Conservation (phyloP, 1,284 basidiomycete genomes). For the Golubevia pallescens region DNA sequence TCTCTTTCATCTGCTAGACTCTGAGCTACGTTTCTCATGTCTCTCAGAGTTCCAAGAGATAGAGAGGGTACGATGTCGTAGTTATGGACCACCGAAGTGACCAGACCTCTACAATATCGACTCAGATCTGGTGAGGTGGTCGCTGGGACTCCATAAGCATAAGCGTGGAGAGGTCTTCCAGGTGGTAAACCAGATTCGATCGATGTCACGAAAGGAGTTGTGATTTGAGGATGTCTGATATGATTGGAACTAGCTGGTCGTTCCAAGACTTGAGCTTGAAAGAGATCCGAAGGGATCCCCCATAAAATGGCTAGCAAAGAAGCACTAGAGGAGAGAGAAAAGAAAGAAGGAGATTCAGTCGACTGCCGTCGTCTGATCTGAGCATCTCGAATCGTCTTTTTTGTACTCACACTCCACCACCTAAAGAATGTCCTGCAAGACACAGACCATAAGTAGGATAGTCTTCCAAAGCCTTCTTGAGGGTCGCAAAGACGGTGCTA, state of each 20-base stretch:
- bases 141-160: constrained; percentile 63
- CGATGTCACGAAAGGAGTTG: constrained; percentile 45
- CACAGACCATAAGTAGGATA: constrained; percentile 44
- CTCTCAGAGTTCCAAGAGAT: constrained; percentile 67
- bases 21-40: constrained; percentile 67
- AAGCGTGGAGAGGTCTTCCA: constrained; percentile 67
- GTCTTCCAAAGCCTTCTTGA: constrained; percentile 24
- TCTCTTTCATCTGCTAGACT: constrained; percentile 29
- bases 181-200: constrained; percentile 65
- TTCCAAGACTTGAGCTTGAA: constrained; percentile 21
- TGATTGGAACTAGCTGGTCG: constrained; percentile 4
- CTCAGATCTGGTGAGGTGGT: constrained; percentile 66
- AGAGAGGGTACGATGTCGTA: constrained; percentile 66
- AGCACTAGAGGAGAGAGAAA: no score
- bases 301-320: constrained; percentile 31
- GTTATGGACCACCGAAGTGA: constrained; percentile 67
- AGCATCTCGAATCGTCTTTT: no score
- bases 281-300: constrained; percentile 30
- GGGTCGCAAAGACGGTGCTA: constrained; percentile 39
- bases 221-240: constrained; percentile 27
- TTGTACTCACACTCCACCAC: constrained; percentile 27
- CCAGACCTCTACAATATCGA: constrained; percentile 65
- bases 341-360: no score
- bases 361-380: no score
- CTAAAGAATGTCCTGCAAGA: constrained; percentile 39